Evolutionary conservation across 2,329 filamentous ascomycete species (phyloP).

Genomic region (Colletotrichum liaoningense): DNA sequence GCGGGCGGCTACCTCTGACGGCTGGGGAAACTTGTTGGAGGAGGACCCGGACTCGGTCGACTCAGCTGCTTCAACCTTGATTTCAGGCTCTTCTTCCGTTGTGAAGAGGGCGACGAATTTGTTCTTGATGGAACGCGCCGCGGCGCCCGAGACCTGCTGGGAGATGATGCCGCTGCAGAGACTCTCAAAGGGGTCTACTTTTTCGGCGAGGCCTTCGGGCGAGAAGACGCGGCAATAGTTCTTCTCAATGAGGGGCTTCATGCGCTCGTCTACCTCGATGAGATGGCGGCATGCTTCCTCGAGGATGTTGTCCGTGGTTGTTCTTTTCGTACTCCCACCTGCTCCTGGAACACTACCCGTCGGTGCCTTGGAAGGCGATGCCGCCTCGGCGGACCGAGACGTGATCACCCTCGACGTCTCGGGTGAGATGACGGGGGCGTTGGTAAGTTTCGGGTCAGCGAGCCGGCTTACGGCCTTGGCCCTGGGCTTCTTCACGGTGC

Average conservation of each 20-base stretch:
- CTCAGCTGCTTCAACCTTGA: too few species aligned
- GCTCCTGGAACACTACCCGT: not conserved
- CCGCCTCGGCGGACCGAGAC: conserved; percentile 57
- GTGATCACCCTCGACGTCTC: conserved; percentile 73
- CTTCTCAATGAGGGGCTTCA: conserved; percentile 78
- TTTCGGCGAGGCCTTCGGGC: conserved; percentile 82
- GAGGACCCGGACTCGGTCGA: too few species aligned
- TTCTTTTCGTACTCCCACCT: conserved; percentile 52
- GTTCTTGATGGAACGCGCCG: conserved; percentile 87
- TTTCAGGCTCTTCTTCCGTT: conserved; percentile 40
- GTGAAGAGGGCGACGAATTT: conserved; percentile 84
- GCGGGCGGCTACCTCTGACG: conserved; percentile 74
- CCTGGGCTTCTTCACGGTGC: conserved; percentile 47
- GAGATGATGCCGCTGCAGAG: conserved; percentile 91
- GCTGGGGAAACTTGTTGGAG: conserved; percentile 73
- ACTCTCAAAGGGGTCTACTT: conserved; percentile 88
- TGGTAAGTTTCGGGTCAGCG: conserved; percentile 73
- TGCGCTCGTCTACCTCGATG: conserved; percentile 76
- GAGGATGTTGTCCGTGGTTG: conserved; percentile 79
- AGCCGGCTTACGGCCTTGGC: conserved; percentile 62
- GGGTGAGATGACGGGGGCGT: conserved; percentile 78
- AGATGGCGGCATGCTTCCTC: conserved; percentile 81
- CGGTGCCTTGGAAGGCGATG: conserved; percentile 57
- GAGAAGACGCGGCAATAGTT: conserved; percentile 85
- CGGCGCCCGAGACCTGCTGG: conserved; percentile 95